Conservation (phyloP, 1,284 basidiomycete species). For the Ustilago vetiveriae region DNA sequence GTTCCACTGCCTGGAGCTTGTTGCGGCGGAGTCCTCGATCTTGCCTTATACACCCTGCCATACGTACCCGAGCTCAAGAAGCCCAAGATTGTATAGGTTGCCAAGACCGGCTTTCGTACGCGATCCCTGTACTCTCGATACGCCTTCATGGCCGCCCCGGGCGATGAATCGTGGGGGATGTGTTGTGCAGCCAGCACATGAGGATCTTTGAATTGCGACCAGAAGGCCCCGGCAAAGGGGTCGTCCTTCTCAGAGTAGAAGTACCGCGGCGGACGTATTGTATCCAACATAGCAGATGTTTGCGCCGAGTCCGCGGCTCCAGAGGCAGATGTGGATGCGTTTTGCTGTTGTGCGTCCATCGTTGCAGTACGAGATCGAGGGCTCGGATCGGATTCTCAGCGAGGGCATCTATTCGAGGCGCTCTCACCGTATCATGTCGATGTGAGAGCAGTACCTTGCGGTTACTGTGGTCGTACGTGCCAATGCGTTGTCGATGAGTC, state of each 20-base stretch:
- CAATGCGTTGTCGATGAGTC: no score
- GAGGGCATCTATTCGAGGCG: no score
- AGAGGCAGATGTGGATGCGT: neutral
- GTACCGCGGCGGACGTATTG: slow-evolving; percentile 18
- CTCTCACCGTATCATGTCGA: no score
- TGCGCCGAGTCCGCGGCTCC: neutral
- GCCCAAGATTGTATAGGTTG: slow-evolving; percentile 83
- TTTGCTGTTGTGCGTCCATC: neutral
- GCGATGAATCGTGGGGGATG: slow-evolving; percentile 30
- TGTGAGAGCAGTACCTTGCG: no score
- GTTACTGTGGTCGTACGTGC: no score
- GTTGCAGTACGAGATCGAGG: neutral
- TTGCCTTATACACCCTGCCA: slow-evolving; percentile 96
- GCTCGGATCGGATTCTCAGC: no score
- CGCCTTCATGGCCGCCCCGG: slow-evolving; percentile 54
- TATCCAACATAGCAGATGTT: neutral
- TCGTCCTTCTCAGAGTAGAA: slow-evolving; percentile 31
- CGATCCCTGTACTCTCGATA: slow-evolving; percentile 59
- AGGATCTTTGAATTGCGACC: slow-evolving; percentile 41
- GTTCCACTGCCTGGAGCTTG: neutral
- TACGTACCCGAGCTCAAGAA: slow-evolving; percentile 99
- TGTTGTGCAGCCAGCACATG: slow-evolving; percentile 37
- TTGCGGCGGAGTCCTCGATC: slow-evolving; percentile 65
- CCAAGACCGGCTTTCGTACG: slow-evolving; percentile 51
- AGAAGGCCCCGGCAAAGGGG: slow-evolving; percentile 34